These are phyloP conservation scores for Claviceps purpurea DNA, from an alignment of 2,329 filamentous ascomycete species.

Conservation along the genomic window DNA sequence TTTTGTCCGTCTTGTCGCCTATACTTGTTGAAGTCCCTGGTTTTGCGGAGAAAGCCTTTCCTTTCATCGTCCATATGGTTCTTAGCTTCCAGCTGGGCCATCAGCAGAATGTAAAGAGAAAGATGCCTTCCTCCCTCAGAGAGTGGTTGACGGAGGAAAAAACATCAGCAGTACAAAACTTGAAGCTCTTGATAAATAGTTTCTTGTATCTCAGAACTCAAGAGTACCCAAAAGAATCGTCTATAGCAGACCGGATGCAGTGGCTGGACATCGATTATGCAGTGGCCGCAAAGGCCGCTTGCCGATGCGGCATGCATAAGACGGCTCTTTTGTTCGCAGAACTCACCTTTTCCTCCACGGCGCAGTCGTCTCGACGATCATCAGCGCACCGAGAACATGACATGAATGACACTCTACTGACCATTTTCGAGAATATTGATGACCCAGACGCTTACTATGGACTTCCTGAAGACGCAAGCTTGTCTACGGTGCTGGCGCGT, in stretches of 20 bases:
- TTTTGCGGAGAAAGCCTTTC: conserved; percentile 63
- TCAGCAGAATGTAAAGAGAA: conserved; percentile 43
- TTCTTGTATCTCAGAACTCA: conserved; percentile 85
- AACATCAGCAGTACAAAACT: conserved; percentile 40
- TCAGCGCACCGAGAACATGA: conserved; percentile 41
- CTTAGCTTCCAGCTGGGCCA: conserved; percentile 54
- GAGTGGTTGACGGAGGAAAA: conserved; percentile 41
- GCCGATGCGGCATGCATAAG: conserved; percentile 72
- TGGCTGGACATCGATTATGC: conserved; percentile 81
- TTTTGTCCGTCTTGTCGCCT: conserved; percentile 55
- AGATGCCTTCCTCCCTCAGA: conserved; percentile 52
- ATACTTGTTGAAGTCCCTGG: conserved; percentile 52
- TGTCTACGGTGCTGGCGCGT: conserved; percentile 65
- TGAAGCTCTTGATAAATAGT: conserved; percentile 61
- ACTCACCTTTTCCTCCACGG: conserved; percentile 44
- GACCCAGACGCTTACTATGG: conserved; percentile 97
- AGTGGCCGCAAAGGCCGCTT: conserved; percentile 56
- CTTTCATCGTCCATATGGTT: conserved; percentile 74
- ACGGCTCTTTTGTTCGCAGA: conserved; percentile 77
- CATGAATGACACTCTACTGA: conserved; percentile 56
- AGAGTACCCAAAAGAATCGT: conserved; percentile 57
- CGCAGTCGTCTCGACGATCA: conserved; percentile 51
- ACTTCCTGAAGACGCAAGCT: conserved; percentile 61
- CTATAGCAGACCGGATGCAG: conserved; percentile 60
- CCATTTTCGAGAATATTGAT: conserved; percentile 83